Conservation (phyloP, 202 grass and related monocot genomes). For the Setaria italica region DNA sequence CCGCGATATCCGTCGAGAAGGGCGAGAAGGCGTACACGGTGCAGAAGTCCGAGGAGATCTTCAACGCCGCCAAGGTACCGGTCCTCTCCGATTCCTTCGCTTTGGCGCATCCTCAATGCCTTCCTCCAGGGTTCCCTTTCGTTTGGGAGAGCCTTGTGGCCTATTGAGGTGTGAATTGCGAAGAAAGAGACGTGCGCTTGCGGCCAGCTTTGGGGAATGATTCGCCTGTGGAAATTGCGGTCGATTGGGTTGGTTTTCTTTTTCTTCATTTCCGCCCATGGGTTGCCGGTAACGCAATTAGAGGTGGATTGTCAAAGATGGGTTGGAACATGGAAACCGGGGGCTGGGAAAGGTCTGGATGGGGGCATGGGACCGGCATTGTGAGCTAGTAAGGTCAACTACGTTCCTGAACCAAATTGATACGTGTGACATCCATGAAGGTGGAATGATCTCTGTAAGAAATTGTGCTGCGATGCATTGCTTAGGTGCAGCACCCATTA, state of each 20-base stretch:
- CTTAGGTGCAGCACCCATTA: neutral
- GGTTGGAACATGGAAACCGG: neutral
- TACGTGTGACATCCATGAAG: neutral
- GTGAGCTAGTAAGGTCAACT: conserved; percentile 14
- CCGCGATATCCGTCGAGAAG: conserved; percentile 76
- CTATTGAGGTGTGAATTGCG: conserved; percentile 8
- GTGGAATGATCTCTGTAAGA: neutral
- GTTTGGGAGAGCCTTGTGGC: neutral
- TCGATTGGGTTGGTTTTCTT: neutral
- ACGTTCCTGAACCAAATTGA: conserved; percentile 6
- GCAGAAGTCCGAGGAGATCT: conserved; percentile 93
- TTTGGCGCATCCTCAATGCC: too few species aligned
- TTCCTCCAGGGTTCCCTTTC: neutral
- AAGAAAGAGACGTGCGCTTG: conserved; percentile 22
- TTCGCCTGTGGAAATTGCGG: conserved; percentile 6
- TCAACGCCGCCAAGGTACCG: conserved; percentile 88
- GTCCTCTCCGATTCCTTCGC: neutral
- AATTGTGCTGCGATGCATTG: neutral
- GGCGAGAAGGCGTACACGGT: conserved; percentile 70
- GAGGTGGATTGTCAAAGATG: conserved; percentile 13
- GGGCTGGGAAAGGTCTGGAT: neutral
- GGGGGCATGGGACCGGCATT: conserved; percentile 4
- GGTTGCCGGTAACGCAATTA: neutral
- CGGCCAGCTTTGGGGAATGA: conserved; percentile 27
- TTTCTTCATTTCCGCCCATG: neutral